These are phyloP conservation scores for Curvularia lunata DNA, from an alignment of 2,329 filamentous ascomycete species.

Conservation along the genomic window DNA sequence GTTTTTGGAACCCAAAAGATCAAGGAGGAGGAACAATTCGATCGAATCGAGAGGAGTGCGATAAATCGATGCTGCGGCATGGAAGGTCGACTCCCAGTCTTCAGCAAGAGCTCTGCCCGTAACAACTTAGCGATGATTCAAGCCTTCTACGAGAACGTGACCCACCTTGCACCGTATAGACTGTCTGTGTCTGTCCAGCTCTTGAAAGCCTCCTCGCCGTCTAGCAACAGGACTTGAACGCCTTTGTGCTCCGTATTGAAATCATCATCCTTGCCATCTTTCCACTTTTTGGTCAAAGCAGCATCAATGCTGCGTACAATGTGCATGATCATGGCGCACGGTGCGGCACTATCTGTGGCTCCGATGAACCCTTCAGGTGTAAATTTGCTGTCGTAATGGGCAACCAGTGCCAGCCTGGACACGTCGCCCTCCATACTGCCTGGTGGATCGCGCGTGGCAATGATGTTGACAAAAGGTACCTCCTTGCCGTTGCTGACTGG, in stretches of 20 bases:
- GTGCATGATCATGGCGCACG: conserved; percentile 93
- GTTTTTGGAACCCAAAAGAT: conserved; percentile 75
- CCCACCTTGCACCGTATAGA: conserved; percentile 83
- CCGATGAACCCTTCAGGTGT: conserved; percentile 87
- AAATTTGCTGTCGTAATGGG: conserved; percentile 91
- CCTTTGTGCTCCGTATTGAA: conserved; percentile 72
- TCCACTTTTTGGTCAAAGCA: conserved; percentile 86
- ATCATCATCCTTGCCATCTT: conserved; percentile 57
- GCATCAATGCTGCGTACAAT: conserved; percentile 79
- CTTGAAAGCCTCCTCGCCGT: conserved; percentile 92
- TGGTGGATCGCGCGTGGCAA: conserved; percentile 89
- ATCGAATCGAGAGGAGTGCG: conserved; percentile 79
- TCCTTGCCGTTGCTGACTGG: conserved; percentile 74
- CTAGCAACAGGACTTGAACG: conserved; percentile 86
- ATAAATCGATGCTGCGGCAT: conserved; percentile 76
- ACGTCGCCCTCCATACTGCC: conserved; percentile 77
- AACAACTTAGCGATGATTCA: not conserved
- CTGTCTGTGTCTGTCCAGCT: conserved; percentile 83
- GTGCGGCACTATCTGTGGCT: conserved; percentile 90
- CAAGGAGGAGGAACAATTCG: conserved; percentile 85
- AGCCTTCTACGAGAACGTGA: not conserved
- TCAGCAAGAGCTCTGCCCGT: conserved; percentile 72
- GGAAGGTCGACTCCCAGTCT: conserved; percentile 75
- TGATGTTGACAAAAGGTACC: conserved; percentile 85
- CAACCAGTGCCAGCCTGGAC: conserved; percentile 81